Evolutionary conservation across 805 yeast genomes (phyloP).

Genomic region (Teunomyces lycoperdinae): DNA sequence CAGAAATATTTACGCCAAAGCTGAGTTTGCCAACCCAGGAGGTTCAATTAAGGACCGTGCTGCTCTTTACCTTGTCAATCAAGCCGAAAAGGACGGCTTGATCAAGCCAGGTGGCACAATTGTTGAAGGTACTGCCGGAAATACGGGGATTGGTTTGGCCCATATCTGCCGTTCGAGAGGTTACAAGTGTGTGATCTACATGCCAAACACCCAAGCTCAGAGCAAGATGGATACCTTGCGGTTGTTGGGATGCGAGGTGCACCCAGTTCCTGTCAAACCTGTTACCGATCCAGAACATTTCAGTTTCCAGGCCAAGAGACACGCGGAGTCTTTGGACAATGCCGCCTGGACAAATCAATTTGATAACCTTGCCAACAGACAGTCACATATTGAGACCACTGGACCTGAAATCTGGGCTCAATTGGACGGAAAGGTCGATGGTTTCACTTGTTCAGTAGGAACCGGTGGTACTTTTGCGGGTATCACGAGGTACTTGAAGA

Average conservation of each 20-base stretch:
- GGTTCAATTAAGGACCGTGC: slow-evolving; percentile 93
- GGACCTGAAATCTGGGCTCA: slow-evolving; percentile 94
- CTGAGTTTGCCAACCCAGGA: slow-evolving; percentile 92
- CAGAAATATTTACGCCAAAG: slow-evolving; percentile 81
- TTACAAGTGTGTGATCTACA: slow-evolving; percentile 79
- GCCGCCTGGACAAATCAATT: slow-evolving; percentile 95
- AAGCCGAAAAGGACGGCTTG: slow-evolving; percentile 69
- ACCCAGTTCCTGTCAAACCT: slow-evolving; percentile 87
- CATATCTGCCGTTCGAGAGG: slow-evolving; percentile 78
- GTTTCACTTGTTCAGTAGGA: slow-evolving; percentile 87
- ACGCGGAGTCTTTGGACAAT: slow-evolving; percentile 70
- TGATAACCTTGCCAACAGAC: slow-evolving; percentile 83
- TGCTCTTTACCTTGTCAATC: slow-evolving; percentile 70
- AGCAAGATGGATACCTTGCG: slow-evolving; percentile 72
- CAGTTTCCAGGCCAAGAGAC: slow-evolving; percentile 83
- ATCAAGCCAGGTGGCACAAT: slow-evolving; percentile 78
- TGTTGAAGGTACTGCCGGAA: slow-evolving; percentile 93
- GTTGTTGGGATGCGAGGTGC: slow-evolving; percentile 79
- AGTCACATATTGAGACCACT: slow-evolving; percentile 84
- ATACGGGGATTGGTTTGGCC: slow-evolving; percentile 92
- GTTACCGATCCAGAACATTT: slow-evolving; percentile 78
- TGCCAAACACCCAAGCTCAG: slow-evolving; percentile 88
- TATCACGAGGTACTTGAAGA: slow-evolving; percentile 71
- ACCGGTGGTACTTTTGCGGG: slow-evolving; percentile 95
- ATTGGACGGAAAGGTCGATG: slow-evolving; percentile 72